Evolutionary conservation across 176 grass and related monocot genomes (phyloP).

Genomic region (Typha latifolia): DNA sequence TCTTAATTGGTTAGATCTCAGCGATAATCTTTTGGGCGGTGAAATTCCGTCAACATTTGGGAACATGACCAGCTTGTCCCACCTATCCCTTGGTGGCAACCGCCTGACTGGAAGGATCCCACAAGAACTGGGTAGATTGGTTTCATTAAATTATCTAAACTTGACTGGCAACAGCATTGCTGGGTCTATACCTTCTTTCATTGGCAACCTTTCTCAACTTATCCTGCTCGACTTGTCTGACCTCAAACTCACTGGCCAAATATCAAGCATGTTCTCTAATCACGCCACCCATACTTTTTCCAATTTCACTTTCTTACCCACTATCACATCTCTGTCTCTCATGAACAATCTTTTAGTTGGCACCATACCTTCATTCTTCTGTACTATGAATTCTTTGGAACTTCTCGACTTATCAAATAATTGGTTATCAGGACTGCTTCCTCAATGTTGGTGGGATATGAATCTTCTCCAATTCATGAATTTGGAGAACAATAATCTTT

Average conservation of each 20-base stretch:
- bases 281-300: not conserved
- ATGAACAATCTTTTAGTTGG: conserved; percentile 34
- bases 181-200: conserved; percentile 16
- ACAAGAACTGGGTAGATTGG: conserved; percentile 1
- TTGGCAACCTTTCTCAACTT: conserved; percentile 16
- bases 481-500: conserved; percentile 24
- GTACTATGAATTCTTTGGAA: conserved; percentile 31
- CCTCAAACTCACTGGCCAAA: conserved; percentile 5
- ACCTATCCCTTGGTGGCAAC: conserved; percentile 14
- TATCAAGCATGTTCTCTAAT: conserved; percentile 17
- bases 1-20: not conserved
- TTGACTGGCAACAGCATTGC: conserved; percentile 21
- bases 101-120: conserved; percentile 18
- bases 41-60: no score
- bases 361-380: conserved; percentile 36
- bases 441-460: conserved; percentile 44
- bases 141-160: conserved; percentile 9
- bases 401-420: conserved; percentile 73
- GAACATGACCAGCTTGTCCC: no score
- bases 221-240: conserved; percentile 23
- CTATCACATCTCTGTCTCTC: conserved; percentile 7
- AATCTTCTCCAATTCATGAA: conserved; percentile 41
- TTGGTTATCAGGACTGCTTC: conserved; percentile 40
- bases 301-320: no score
- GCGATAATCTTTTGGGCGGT: no score